Evolutionary conservation across 2,329 filamentous ascomycete genomes (phyloP).

Genomic region (Nothopassalora personata): DNA sequence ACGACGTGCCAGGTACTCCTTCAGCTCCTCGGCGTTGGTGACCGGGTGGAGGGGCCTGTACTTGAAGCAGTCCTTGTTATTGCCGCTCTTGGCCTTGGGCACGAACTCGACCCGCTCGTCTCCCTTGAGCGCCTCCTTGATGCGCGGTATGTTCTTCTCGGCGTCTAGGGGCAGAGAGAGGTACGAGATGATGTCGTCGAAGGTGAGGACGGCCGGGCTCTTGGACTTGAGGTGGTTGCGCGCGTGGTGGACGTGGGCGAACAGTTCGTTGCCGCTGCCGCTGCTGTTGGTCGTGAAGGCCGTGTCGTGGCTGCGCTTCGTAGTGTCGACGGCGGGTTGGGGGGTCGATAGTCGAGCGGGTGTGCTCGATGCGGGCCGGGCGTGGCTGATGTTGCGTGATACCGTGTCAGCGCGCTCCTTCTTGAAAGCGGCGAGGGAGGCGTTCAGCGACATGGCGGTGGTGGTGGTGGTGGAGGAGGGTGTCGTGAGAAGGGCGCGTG

Average conservation of each 20-base stretch:
- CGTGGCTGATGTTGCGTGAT: slow-evolving; percentile 25
- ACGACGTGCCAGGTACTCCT: slow-evolving; percentile 75
- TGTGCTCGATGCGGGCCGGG: slow-evolving; percentile 21
- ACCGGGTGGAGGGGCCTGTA: slow-evolving; percentile 85
- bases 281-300: slow-evolving; percentile 15
- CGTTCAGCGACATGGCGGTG: slow-evolving; percentile 29
- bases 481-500: not conserved
- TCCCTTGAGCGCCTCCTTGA: slow-evolving; percentile 63
- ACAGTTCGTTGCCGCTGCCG: slow-evolving; percentile 66
- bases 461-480: not conserved
- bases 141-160: slow-evolving; percentile 42
- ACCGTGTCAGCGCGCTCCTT: slow-evolving; percentile 28
- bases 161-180: slow-evolving; percentile 58
- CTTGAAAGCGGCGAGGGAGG: slow-evolving; percentile 27
- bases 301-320: slow-evolving; percentile 39
- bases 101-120: slow-evolving; percentile 60
- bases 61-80: slow-evolving; percentile 63
- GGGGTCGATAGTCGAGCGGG: slow-evolving; percentile 25
- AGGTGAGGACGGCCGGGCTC: slow-evolving; percentile 57
- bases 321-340: slow-evolving; percentile 45
- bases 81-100: slow-evolving; percentile 29
- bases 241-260: slow-evolving; percentile 83
- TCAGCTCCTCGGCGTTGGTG: slow-evolving; percentile 67
- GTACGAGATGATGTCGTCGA: slow-evolving; percentile 74
- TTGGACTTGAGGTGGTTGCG: slow-evolving; percentile 75